These are phyloP conservation scores for Mycosarcoma mackinlayi DNA, from an alignment of 1,284 basidiomycete species.

Conservation along the genomic window DNA sequence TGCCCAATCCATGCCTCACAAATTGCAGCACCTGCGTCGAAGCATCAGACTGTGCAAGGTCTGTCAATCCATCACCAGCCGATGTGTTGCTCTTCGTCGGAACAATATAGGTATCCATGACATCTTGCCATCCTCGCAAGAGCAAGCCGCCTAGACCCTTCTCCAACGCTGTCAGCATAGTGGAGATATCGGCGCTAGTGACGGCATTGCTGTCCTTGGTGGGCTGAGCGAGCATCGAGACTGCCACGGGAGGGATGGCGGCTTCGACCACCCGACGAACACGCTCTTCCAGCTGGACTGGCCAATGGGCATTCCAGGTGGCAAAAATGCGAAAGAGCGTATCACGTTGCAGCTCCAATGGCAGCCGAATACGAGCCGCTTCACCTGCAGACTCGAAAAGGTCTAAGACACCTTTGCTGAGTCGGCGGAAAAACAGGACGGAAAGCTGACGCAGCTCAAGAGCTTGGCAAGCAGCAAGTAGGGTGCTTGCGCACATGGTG, in stretches of 20 bases:
- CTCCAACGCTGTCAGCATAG: no score
- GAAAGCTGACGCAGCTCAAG: conserved; percentile 6
- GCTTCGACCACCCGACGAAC: background rate
- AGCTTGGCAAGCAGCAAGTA: conserved; percentile 20
- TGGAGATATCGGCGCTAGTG: no score
- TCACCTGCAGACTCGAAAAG: no score
- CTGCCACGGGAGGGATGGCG: background rate
- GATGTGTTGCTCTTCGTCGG: no score
- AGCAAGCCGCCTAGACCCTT: no score
- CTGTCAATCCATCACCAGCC: no score
- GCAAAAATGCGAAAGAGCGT: background rate
- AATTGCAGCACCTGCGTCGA: background rate
- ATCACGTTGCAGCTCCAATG: background rate
- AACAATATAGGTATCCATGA: no score
- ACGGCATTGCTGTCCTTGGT: background rate
- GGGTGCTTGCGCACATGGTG: conserved; percentile 10
- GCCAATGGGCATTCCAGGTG: conserved; percentile 8
- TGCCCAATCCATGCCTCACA: background rate
- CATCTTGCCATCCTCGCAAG: background rate
- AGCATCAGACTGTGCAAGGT: background rate
- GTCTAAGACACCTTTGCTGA: background rate
- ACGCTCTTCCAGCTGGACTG: background rate
- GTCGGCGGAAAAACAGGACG: background rate
- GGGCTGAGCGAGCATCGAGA: background rate
- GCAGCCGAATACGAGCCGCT: background rate